Base-by-base conservation (phyloP, 2,329 filamentous ascomycete genomes). In the Onygenales sp. region DNA sequence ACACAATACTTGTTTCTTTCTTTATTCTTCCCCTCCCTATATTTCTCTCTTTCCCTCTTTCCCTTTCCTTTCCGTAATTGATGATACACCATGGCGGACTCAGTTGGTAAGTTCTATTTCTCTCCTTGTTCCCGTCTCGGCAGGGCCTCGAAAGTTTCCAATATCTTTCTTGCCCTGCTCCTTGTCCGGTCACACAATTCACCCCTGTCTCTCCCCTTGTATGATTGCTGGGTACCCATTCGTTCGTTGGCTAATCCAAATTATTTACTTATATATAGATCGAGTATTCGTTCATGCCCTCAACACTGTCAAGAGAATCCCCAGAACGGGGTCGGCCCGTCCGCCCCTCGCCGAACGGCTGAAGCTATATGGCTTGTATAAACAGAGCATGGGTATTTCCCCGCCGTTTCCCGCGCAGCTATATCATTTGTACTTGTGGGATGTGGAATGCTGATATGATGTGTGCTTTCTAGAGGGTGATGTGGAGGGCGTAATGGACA, bases 201-300 rank as follows among this genome's bases (percentile, higher is more conserved):
- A 27, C 21, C 21, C 21, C 21, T 17, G 39, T 31, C 14, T 32
- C 40, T 7, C 5, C 17, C 6, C 10, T 43, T 32, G 5, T 17
- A 37, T 17, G 39, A 42, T 17, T 42, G 7, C 40, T 9, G n/a
- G n/a, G n/a, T 36, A 47, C 45, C 13, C n/a, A 14, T 14, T 27
- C 8, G 8, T 44, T 34, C 11, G 8, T 32, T 46, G 27, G 17
- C 17, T 49, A 39, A 39, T 33, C 6, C n/a, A 6, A 13, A 0
- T 13, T 14, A 13, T 34, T 33, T 37, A 17, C 43, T 36, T 37
- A 42, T 49, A 54, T 61, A 47, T 58, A 97, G 93, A 98, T 76
- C 87, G 93, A 73, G 93, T 98, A 67, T 98, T 98, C 72, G 92
- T 94, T 70, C 92, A 98, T 82, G 93, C 93, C 60, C 86, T 98